Conservation (phyloP, 208 protist genomes). For the Giardia duodenalis region DNA sequence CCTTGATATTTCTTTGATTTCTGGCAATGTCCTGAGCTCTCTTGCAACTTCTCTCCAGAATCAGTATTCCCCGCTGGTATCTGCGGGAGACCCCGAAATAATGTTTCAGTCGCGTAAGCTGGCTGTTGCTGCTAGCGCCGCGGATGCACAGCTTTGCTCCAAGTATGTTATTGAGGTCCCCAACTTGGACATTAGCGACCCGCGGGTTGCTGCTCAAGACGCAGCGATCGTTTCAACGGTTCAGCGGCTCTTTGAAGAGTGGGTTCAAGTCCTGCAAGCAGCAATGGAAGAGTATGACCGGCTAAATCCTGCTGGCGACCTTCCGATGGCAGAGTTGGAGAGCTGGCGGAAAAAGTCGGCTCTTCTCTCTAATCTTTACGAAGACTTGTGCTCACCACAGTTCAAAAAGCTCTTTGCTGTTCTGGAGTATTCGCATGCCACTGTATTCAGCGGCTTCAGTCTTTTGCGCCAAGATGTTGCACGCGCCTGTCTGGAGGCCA, state of each 20-base stretch:
- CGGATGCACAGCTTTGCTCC: constrained; percentile 64
- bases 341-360: constrained; percentile 83
- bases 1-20: background rate
- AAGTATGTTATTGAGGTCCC: constrained; percentile 58
- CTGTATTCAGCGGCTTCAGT: constrained; percentile 67
- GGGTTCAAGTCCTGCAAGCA: constrained; percentile 66
- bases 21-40: background rate
- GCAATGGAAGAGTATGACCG: constrained; percentile 66
- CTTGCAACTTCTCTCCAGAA: background rate
- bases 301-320: constrained; percentile 45
- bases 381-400: constrained; percentile 77
- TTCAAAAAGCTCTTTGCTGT: constrained; percentile 71
- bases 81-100: background rate
- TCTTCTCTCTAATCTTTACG: constrained; percentile 73
- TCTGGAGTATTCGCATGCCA: constrained; percentile 60
- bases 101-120: constrained; percentile 8
- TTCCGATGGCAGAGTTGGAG: constrained; percentile 82
- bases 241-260: constrained; percentile 62
- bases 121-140: constrained; percentile 58
- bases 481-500: constrained; percentile 80
- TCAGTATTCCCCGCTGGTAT: background rate
- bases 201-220: constrained; percentile 55
- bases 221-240: constrained; percentile 61
- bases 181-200: constrained; percentile 49
- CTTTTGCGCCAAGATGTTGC: constrained; percentile 56